These are phyloP conservation scores for Penicillium crystallinum DNA, from an alignment of 495 filamentous ascomycete genomes.

Conservation along the genomic window DNA sequence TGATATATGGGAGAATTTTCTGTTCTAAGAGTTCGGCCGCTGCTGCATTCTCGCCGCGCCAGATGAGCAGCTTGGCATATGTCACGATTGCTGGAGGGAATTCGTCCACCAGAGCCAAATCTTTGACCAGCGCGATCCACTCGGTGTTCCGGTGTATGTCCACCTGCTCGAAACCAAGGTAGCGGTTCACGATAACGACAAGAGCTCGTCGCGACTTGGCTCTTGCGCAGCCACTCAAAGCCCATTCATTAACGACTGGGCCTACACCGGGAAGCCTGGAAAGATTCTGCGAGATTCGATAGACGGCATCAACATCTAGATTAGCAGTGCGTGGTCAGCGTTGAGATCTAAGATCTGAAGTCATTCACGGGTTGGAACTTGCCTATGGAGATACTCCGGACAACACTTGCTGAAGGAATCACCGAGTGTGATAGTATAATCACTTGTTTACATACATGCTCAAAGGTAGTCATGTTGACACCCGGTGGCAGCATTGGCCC, in stretches of 20 bases:
- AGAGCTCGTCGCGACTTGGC: constrained; percentile 18
- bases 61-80: constrained; percentile 25
- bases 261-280: background rate
- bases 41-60: constrained; percentile 15
- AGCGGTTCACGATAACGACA: background rate
- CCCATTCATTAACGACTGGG: constrained; percentile 17
- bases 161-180: constrained; percentile 5
- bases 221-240: constrained; percentile 16
- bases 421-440: constrained; percentile 7
- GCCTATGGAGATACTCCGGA: constrained; percentile 26
- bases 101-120: constrained; percentile 15
- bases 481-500: constrained; percentile 1
- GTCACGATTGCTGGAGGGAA: constrained; percentile 30
- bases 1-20: constrained; percentile 18
- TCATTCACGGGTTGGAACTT: background rate
- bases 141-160: constrained; percentile 9
- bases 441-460: constrained; percentile 13
- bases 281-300: constrained; percentile 19
- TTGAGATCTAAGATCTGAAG: background rate
- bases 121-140: constrained; percentile 16
- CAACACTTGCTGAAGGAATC: constrained; percentile 5
- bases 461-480: constrained; percentile 17
- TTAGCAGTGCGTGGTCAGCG: background rate
- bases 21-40: constrained; percentile 22
- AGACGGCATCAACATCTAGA: constrained; percentile 27